These are phyloP conservation scores for Pseudogymnoascus sp. DNA, from an alignment of 2,329 filamentous ascomycete species.

Conservation along the genomic window DNA sequence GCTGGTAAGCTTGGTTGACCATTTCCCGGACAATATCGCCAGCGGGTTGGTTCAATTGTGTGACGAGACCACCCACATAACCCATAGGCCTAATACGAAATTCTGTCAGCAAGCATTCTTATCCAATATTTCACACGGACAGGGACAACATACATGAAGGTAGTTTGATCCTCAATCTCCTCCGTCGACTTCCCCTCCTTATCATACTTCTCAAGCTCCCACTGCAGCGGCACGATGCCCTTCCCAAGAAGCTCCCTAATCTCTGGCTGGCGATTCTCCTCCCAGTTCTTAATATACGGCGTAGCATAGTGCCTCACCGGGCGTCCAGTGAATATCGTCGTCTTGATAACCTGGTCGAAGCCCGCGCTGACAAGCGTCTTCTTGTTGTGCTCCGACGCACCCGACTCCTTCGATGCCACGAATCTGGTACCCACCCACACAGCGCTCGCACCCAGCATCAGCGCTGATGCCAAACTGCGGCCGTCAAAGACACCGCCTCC, in stretches of 20 bases:
- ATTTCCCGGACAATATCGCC: conserved; percentile 89
- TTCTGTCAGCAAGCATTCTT: conserved; percentile 75
- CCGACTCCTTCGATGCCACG: conserved; percentile 87
- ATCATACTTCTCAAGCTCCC: conserved; percentile 71
- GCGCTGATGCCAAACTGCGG: conserved; percentile 75
- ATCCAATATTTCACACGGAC: conserved; percentile 29
- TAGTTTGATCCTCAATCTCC: conserved; percentile 10
- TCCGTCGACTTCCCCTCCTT: conserved; percentile 42
- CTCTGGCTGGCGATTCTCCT: conserved; percentile 76
- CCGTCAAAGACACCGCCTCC: conserved; percentile 96
- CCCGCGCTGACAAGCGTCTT: conserved; percentile 72
- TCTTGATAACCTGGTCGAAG: conserved; percentile 88
- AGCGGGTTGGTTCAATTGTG: conserved; percentile 70
- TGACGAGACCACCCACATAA: conserved; percentile 83
- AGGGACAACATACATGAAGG: conserved; percentile 5
- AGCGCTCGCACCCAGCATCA: conserved; percentile 85
- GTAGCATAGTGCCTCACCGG: conserved; percentile 86
- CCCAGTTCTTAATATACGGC: conserved; percentile 88
- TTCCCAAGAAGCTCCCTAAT: conserved; percentile 80
- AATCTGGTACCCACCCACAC: conserved; percentile 98
- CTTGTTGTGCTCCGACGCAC: conserved; percentile 87
- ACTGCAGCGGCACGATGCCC: conserved; percentile 82
- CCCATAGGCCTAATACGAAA: conserved; percentile 87
- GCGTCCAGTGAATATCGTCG: conserved; percentile 89
- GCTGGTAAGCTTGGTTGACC: conserved; percentile 56